phyloP scores from a whole-genome alignment of 2,329 filamentous ascomycete genomes.

The Monilinia polystroma region DNA sequence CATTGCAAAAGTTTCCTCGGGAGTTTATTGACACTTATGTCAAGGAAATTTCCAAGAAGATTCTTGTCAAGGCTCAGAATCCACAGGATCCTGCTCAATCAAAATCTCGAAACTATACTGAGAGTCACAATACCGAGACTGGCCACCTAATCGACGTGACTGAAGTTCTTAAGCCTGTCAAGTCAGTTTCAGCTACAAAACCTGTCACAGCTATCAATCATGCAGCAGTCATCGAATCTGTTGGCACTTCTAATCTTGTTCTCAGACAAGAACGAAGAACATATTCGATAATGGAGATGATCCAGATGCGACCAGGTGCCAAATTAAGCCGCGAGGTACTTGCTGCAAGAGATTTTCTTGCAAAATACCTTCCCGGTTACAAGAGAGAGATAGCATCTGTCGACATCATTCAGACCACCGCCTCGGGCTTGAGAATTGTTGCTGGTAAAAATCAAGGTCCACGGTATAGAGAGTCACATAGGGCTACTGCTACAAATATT shows the following conservation, averaged over 20 bases:
- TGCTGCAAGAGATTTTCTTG: neutral
- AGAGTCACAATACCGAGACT: neutral
- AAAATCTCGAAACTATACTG: neutral
- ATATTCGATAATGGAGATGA: slow-evolving; percentile 16
- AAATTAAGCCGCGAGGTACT: slow-evolving; percentile 1
- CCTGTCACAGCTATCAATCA: neutral
- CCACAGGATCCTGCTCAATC: neutral
- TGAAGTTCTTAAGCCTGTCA: neutral
- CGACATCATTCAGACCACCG: too few species aligned
- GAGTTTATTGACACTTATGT: slow-evolving; percentile 12
- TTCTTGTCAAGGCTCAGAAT: slow-evolving; percentile 23
- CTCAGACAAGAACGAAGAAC: neutral
- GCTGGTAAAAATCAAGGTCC: neutral
- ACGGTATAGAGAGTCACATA: slow-evolving; percentile 1
- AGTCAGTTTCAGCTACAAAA: neutral
- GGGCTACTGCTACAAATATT: slow-evolving; percentile 4
- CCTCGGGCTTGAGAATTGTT: too few species aligned
- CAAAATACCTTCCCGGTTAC: slow-evolving; percentile 1
- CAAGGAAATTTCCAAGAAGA: slow-evolving; percentile 17
- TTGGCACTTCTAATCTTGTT: neutral
- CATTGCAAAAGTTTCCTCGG: slow-evolving; percentile 10
- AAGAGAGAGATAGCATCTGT: neutral
- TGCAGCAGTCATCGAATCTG: neutral
- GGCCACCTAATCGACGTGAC: neutral
- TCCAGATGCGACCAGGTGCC: slow-evolving; percentile 15